Evolutionary conservation across 2,329 filamentous ascomycete genomes (phyloP).

Genomic region (Alternaria sp.): DNA sequence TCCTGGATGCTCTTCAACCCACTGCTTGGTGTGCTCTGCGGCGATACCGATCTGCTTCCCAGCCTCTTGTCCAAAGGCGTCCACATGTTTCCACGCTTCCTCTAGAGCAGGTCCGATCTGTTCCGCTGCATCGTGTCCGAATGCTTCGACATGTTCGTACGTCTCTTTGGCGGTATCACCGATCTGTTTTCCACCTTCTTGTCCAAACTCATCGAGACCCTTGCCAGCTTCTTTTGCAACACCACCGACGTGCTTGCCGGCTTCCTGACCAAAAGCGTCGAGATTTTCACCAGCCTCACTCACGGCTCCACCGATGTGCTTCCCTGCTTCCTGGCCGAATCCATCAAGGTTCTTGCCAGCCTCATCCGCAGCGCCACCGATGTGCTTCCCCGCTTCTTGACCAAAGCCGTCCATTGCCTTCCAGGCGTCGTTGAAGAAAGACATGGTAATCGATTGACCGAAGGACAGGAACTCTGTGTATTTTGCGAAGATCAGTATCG

Average conservation of each 20-base stretch:
- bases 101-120: background rate
- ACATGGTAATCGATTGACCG: too few relatives aligned
- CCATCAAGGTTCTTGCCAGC: too few relatives aligned
- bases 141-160: background rate
- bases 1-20: constrained; percentile 17
- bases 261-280: too few relatives aligned
- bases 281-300: too few relatives aligned
- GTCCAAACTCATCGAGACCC: too few relatives aligned
- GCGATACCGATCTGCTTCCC: constrained; percentile 1
- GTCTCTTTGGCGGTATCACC: background rate
- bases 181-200: background rate
- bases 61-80: constrained; percentile 8
- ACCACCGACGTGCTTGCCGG: too few relatives aligned
- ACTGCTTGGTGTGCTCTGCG: constrained; percentile 7
- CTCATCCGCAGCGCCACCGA: background rate
- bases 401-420: constrained; percentile 2
- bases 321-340: too few relatives aligned
- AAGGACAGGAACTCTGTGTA: too few relatives aligned
- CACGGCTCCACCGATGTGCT: too few relatives aligned
- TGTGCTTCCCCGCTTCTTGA: constrained; percentile 3
- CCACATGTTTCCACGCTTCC: constrained; percentile 9
- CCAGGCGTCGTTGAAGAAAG: constrained; percentile 1
- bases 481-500: too few relatives aligned
- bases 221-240: too few relatives aligned
- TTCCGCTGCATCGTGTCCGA: constrained; percentile 5